These are phyloP conservation scores for Castanopsis chinensis DNA, from an alignment of 306 rosid genomes.

Conservation along the genomic window DNA sequence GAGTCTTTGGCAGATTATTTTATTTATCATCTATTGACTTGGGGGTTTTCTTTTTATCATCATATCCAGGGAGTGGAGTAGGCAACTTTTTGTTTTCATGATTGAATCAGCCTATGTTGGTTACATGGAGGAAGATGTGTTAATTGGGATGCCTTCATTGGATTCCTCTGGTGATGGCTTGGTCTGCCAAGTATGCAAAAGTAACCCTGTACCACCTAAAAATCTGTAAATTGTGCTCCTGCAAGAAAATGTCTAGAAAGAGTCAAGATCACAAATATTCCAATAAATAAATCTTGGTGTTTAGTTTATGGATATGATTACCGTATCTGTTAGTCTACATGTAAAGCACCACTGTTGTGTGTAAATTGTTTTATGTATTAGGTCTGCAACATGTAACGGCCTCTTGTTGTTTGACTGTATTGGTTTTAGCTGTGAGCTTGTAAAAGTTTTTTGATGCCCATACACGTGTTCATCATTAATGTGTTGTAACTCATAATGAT, in stretches of 20 bases:
- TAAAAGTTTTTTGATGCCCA: slow-evolving; percentile 6
- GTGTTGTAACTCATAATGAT: slow-evolving; percentile 12
- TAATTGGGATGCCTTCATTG: slow-evolving; percentile 28
- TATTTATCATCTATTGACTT: slow-evolving; percentile 18
- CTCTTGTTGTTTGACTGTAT: slow-evolving; percentile 9
- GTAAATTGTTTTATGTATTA: slow-evolving; percentile 19
- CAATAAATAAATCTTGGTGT: background rate
- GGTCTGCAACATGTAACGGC: slow-evolving; percentile 21
- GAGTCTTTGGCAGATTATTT: slow-evolving; percentile 23
- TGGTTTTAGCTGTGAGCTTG: slow-evolving; percentile 18
- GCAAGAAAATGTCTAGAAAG: slow-evolving; percentile 22
- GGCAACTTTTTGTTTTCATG: slow-evolving; percentile 37
- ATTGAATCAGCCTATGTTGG: slow-evolving; percentile 41
- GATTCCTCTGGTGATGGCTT: slow-evolving; percentile 25
- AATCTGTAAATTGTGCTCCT: slow-evolving; percentile 11
- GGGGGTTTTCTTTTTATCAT: slow-evolving; percentile 30
- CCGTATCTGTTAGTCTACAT: slow-evolving; percentile 8
- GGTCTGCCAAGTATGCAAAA: slow-evolving; percentile 22
- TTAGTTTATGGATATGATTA: background rate
- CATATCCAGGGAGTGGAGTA: slow-evolving; percentile 42
- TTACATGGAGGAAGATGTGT: slow-evolving; percentile 33
- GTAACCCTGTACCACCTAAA: slow-evolving; percentile 12
- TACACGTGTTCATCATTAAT: slow-evolving; percentile 3
- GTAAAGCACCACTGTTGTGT: slow-evolving; percentile 7
- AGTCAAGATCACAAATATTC: background rate